Percentiles rank a stretch among this genome's conserved stretches.
These are phyloP conservation scores for Rhizopus delemar DNA, from an alignment of 371 early-diverging fungal genomes.

Conservation along the genomic window DNA sequence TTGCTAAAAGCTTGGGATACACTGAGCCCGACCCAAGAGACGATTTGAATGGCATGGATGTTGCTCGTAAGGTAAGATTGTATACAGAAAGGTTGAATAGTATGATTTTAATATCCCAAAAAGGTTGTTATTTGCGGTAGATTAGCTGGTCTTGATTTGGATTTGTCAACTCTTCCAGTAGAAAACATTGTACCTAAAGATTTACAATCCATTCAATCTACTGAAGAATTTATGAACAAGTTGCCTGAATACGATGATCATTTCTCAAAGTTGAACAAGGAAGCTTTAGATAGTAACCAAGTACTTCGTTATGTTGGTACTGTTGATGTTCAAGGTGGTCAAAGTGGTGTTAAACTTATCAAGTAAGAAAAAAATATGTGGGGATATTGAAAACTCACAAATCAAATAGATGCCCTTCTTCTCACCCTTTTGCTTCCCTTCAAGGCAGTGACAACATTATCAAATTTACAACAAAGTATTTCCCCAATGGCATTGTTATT, in stretches of 20 bases:
- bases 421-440: slow-evolving; percentile 94
- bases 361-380: slow-evolving; percentile 46
- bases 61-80: slow-evolving; percentile 85
- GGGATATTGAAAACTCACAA: not conserved
- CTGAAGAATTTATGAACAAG: slow-evolving; percentile 81
- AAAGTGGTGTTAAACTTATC: slow-evolving; percentile 77
- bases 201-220: slow-evolving; percentile 70
- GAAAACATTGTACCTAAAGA: slow-evolving; percentile 94
- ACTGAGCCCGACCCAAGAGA: slow-evolving; percentile 99
- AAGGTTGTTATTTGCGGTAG: slow-evolving; percentile 87
- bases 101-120: not conserved
- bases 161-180: slow-evolving; percentile 75
- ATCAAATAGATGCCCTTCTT: slow-evolving; percentile 66
- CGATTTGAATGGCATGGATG: slow-evolving; percentile 97
- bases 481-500: slow-evolving; percentile 91
- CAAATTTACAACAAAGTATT: slow-evolving; percentile 90
- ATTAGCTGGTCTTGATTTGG: slow-evolving; percentile 78
- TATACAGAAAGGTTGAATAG: not conserved
- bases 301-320: slow-evolving; percentile 93
- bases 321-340: slow-evolving; percentile 71
- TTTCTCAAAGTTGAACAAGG: slow-evolving; percentile 75
- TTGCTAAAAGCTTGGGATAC: slow-evolving; percentile 91
- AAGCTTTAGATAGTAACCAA: slow-evolving; percentile 67
- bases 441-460: slow-evolving; percentile 97
- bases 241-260: slow-evolving; percentile 86